Evolutionary conservation across 495 filamentous ascomycete genomes (phyloP).

Genomic region (Xylaria venustula): DNA sequence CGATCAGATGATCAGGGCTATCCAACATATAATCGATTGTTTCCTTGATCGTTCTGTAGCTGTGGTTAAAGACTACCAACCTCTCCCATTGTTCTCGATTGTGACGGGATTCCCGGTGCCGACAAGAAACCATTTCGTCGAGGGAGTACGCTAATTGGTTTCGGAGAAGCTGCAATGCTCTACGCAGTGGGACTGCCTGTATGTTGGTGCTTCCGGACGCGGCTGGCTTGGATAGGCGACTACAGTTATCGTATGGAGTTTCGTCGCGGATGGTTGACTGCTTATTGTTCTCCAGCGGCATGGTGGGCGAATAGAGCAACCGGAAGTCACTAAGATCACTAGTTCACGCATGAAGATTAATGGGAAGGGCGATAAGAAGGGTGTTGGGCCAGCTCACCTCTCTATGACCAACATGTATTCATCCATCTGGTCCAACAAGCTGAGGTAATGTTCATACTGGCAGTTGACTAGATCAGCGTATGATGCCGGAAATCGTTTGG

Average conservation of each 20-base stretch:
- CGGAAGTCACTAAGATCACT: conserved; percentile 22
- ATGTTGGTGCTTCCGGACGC: not conserved
- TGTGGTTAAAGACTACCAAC: not conserved
- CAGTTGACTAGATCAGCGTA: too few species aligned
- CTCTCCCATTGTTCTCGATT: not conserved
- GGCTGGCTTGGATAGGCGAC: too few species aligned
- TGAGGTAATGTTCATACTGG: too few species aligned
- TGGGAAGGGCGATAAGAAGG: not conserved
- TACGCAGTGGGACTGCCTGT: conserved; percentile 10
- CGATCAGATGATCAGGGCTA: too few species aligned
- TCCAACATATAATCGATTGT: conserved; percentile 1
- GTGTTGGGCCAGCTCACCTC: conserved; percentile 6
- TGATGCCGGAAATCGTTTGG: too few species aligned
- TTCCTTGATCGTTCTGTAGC: not conserved
- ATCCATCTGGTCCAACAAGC: conserved; percentile 14
- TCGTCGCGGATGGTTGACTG: too few species aligned
- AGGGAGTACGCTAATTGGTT: conserved; percentile 14
- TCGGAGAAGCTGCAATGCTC: conserved; percentile 19
- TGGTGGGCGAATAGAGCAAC: conserved; percentile 1
- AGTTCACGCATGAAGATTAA: too few species aligned
- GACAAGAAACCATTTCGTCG: not conserved
- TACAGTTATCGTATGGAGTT: too few species aligned
- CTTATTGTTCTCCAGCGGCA: too few species aligned
- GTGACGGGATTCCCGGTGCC: not conserved
- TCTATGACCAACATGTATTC: conserved; percentile 15